These are phyloP conservation scores for Russula vinacea DNA, from an alignment of 768 basidiomycete genomes.

Conservation along the genomic window DNA sequence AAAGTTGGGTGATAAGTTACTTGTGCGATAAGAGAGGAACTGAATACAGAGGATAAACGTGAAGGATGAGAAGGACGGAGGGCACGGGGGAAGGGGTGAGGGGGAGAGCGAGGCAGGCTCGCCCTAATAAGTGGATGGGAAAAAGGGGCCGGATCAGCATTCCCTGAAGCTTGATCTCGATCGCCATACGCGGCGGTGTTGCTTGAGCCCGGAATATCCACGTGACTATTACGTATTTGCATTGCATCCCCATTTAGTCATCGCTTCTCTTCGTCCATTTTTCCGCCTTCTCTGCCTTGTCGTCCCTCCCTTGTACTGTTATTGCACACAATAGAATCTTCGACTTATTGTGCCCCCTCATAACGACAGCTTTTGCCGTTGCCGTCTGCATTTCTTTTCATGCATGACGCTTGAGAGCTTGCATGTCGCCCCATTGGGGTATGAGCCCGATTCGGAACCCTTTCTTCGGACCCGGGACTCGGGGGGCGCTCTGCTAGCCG, in stretches of 20 bases:
- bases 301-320: not conserved
- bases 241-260: not conserved
- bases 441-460: not conserved
- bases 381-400: not conserved
- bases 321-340: not conserved
- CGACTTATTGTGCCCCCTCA: not conserved
- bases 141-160: conserved; percentile 22
- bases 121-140: conserved; percentile 9
- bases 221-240: conserved; percentile 2
- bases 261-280: not conserved
- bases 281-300: not conserved
- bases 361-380: not conserved
- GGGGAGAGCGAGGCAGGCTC: not conserved
- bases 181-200: conserved; percentile 1
- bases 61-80: conserved; percentile 3
- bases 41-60: conserved; percentile 7
- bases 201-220: not conserved
- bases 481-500: not conserved
- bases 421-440: not conserved
- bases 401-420: not conserved
- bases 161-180: conserved; percentile 8
- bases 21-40: conserved; percentile 10
- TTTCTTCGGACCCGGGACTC: not conserved
- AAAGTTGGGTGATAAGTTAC: conserved; percentile 16
- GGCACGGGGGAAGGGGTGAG: not conserved